Evolutionary conservation across 345 rosid genomes (phyloP).

Genomic region (Murraya paniculata): DNA sequence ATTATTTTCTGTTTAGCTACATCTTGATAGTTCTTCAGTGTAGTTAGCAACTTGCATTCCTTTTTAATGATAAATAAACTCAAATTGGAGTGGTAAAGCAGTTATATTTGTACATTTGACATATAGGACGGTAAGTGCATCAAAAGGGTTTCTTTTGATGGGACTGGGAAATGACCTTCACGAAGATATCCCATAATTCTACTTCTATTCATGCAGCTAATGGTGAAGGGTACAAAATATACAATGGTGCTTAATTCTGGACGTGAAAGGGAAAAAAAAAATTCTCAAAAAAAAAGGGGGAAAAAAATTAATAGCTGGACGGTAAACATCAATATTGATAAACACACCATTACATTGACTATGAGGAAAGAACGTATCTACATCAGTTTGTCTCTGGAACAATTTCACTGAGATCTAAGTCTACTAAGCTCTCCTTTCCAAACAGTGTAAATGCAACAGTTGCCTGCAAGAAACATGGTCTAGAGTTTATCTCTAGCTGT

Average conservation of each 20-base stretch:
- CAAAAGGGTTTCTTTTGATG: not conserved
- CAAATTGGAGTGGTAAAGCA: not conserved
- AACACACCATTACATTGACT: slow-evolving; percentile 17
- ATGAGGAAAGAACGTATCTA: slow-evolving; percentile 12
- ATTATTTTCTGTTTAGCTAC: not conserved
- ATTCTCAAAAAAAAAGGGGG: not conserved
- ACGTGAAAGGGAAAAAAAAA: not conserved
- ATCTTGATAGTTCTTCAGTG: not conserved
- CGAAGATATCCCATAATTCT: not conserved
- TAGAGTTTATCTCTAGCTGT: not conserved
- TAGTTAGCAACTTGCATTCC: not conserved
- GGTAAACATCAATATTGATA: not conserved
- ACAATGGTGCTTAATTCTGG: not conserved
- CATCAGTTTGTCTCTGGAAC: slow-evolving; percentile 46
- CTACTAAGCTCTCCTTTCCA: slow-evolving; percentile 85
- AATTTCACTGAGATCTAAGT: slow-evolving; percentile 70
- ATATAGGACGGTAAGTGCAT: not conserved
- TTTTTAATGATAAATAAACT: not conserved
- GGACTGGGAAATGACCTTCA: not conserved
- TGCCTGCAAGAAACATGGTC: slow-evolving; percentile 54
- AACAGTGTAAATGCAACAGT: slow-evolving; percentile 76
- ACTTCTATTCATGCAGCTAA: not conserved
- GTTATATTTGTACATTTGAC: not conserved
- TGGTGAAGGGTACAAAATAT: not conserved
- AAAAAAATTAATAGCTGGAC: not conserved